Conservation (phyloP, 75 land plant species). For the Isoetes taiwanensis region DNA sequence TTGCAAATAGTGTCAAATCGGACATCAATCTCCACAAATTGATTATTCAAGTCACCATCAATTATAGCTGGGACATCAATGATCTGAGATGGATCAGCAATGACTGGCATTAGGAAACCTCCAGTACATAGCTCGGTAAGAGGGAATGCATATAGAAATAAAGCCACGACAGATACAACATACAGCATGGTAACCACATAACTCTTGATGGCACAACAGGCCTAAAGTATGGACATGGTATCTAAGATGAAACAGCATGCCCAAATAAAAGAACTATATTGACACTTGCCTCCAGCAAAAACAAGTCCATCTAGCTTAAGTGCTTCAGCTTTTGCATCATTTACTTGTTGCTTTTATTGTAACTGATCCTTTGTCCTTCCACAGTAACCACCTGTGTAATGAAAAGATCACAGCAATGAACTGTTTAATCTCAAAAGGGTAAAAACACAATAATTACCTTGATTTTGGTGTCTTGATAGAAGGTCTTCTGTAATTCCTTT, state of each 20-base stretch:
- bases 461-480: slow-evolving; percentile 64
- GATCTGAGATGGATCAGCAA: slow-evolving; percentile 36
- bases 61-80: slow-evolving; percentile 88
- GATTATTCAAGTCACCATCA: slow-evolving; percentile 93
- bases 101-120: not conserved
- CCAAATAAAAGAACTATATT: no score
- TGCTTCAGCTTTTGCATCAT: slow-evolving; percentile 58
- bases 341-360: slow-evolving; percentile 82
- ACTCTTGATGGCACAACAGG: no score
- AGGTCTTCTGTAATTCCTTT: slow-evolving; percentile 64
- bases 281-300: slow-evolving; percentile 65
- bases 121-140: not conserved
- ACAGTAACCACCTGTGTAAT: slow-evolving; percentile 94
- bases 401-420: no score
- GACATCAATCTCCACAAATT: slow-evolving; percentile 90
- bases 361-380: slow-evolving; percentile 91
- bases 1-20: slow-evolving; percentile 98
- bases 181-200: not conserved
- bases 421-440: no score
- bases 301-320: slow-evolving; percentile 89
- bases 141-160: not conserved
- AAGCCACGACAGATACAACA: not conserved
- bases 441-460: no score
- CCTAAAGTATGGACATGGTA: no score
- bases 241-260: no score